phyloP scores from a whole-genome alignment of 2,329 filamentous ascomycete species.

The Torrubiella hemipterigena region DNA sequence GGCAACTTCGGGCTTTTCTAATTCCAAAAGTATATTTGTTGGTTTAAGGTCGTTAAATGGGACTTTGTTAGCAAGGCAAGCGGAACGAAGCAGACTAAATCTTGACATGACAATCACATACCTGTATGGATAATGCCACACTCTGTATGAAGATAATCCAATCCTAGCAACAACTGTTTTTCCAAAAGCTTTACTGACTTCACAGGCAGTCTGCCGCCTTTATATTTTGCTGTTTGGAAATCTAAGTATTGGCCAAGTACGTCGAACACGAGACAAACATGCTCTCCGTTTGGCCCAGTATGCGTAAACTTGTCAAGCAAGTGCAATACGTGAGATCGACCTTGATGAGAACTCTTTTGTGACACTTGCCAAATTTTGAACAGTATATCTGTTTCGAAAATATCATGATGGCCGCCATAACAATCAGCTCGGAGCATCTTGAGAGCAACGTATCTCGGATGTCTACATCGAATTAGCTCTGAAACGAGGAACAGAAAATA shows the following conservation, averaged over 20 bases:
- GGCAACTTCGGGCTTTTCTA: neutral
- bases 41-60: slow-evolving; percentile 1
- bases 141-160: slow-evolving; percentile 3
- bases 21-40: slow-evolving; percentile 2
- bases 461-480: neutral
- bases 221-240: neutral
- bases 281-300: slow-evolving; percentile 17
- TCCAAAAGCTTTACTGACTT: slow-evolving; percentile 1
- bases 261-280: slow-evolving; percentile 11
- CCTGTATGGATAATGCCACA: slow-evolving; percentile 2
- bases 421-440: slow-evolving; percentile 14
- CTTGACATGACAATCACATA: too few species aligned
- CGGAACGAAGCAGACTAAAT: too few species aligned
- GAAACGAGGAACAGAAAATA: neutral
- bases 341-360: slow-evolving; percentile 2
- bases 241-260: neutral
- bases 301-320: slow-evolving; percentile 14
- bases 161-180: neutral
- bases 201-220: slow-evolving; percentile 1
- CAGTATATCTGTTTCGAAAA: slow-evolving; percentile 11
- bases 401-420: slow-evolving; percentile 5
- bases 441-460: slow-evolving; percentile 11
- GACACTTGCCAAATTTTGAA: slow-evolving; percentile 5
- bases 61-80: neutral
- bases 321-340: slow-evolving; percentile 4